Evolutionary conservation across 306 rosid species (phyloP).

Genomic region (Lathyrus aphaca): DNA sequence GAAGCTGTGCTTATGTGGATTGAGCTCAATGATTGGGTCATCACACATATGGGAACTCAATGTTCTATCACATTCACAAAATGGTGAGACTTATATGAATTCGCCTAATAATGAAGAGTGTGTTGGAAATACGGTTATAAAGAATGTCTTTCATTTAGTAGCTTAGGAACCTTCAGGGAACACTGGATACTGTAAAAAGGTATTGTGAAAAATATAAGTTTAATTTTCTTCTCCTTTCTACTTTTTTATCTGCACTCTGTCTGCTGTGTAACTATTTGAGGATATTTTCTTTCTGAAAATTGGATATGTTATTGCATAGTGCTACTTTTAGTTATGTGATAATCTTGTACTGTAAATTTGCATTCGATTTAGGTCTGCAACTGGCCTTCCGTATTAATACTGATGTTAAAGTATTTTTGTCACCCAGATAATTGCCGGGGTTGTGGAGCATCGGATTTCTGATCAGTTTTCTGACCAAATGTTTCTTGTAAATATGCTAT

Average conservation of each 20-base stretch:
- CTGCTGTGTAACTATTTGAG: conserved; percentile 30
- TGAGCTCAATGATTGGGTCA: too few species aligned
- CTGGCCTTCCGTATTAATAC: conserved; percentile 34
- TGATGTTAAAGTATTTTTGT: conserved; percentile 34
- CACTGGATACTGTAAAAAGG: background rate
- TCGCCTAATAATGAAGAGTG: background rate
- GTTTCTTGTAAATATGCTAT: conserved; percentile 76
- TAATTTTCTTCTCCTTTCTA: conserved; percentile 20
- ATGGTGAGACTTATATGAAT: background rate
- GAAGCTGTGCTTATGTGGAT: too few species aligned
- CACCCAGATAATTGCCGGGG: conserved; percentile 86
- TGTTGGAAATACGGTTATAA: conserved; percentile 1
- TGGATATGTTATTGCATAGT: conserved; percentile 15
- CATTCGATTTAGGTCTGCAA: conserved; percentile 19
- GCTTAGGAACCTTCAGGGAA: conserved; percentile 13
- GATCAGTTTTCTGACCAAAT: conserved; percentile 74
- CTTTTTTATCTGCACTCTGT: conserved; percentile 25
- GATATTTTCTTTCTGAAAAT: conserved; percentile 20
- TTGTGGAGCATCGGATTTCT: conserved; percentile 86
- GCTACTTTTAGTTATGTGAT: conserved; percentile 8
- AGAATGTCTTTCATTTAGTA: background rate
- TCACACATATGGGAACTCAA: too few species aligned
- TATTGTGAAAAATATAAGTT: conserved; percentile 25
- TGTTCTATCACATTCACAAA: background rate
- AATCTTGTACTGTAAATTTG: conserved; percentile 9